Percentiles rank a stretch among this genome's conserved stretches.
phyloP scores from a whole-genome alignment of 2,329 filamentous ascomycete species.

The Didymella glomerata region DNA sequence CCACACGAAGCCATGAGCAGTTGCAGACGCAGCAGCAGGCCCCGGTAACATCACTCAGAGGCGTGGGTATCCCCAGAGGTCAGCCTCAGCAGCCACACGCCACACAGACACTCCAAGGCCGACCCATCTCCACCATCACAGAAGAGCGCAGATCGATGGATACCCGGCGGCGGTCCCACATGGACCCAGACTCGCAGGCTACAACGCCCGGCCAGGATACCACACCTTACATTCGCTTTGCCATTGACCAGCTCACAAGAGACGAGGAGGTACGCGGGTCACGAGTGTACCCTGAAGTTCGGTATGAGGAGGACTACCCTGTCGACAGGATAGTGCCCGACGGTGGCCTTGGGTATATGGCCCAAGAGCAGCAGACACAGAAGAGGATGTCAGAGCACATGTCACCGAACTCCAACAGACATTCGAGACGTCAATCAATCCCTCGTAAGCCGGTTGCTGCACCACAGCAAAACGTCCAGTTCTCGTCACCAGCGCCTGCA shows the following conservation, averaged over 20 bases:
- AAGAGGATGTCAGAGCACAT: slow-evolving; percentile 40
- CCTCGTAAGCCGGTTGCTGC: slow-evolving; percentile 20
- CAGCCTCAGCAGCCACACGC: slow-evolving; percentile 27
- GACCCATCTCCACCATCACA: slow-evolving; percentile 44
- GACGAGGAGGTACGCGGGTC: slow-evolving; percentile 70
- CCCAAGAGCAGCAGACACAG: slow-evolving; percentile 43
- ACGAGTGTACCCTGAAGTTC: slow-evolving; percentile 56
- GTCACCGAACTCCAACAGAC: slow-evolving; percentile 30
- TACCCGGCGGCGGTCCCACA: slow-evolving; percentile 32
- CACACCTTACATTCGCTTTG: slow-evolving; percentile 87
- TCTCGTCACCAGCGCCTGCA: slow-evolving; percentile 16
- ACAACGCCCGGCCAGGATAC: slow-evolving; percentile 77
- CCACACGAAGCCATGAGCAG: slow-evolving; percentile 50
- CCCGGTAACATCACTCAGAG: slow-evolving; percentile 45
- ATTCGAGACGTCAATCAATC: slow-evolving; percentile 21
- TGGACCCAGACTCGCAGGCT: slow-evolving; percentile 47
- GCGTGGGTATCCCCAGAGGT: slow-evolving; percentile 45
- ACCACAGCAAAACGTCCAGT: slow-evolving; percentile 17
- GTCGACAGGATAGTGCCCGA: slow-evolving; percentile 59
- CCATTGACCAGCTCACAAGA: slow-evolving; percentile 84
- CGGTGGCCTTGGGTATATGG: slow-evolving; percentile 50
- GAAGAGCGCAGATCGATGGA: slow-evolving; percentile 43
- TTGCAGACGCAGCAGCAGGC: slow-evolving; percentile 38
- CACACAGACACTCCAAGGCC: slow-evolving; percentile 28
- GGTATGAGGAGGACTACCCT: slow-evolving; percentile 56